Base-by-base conservation (phyloP, 257 asterid species). In the Nyctanthes arbortristis region DNA sequence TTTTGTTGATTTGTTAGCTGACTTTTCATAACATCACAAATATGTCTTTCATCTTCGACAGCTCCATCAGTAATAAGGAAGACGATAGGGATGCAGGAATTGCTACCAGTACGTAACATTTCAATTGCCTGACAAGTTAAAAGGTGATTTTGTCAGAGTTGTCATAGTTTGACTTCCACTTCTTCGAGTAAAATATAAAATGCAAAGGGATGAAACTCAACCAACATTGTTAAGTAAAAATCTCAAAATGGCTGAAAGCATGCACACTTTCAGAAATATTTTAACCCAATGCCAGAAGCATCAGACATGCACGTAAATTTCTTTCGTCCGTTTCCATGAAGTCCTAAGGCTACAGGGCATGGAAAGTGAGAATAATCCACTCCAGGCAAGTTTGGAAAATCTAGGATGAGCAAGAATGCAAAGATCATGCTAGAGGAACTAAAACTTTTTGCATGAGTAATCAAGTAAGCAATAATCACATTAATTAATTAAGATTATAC, bases 41-140 rank as follows among this genome's bases (percentile, higher is more conserved):
- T 91, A 66, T 78, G 78, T 80, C 84, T 87, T 86, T 91, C 99
- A 77, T 91, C 90, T 78, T 89, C 93, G 67, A 89, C 96, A 63
- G 96, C 82, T 61, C 99, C 99, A 76, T 93, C 99, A 32, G 99
- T 93, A 65, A 91, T 73, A 28, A 93, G 97, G 36, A 91, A 75
- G 73, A 91, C 79, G 66, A 84, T 54, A 63, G 99, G 97, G 68
- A 87, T 66, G n/a, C n/a, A n/a, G 31, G 88, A 77, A 65, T 79
- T 75, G 71, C 73, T 63, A 63, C 76, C 70, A 43, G 80, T 86
- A 52, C 96, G 84, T 60, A 93, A 71, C 92, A 93, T 82, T 74
- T 73, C 81, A 34, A 86, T 67, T 45, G 99, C 96, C 99, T 93
- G 95, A 78, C 65, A 74, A 71, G 54, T 32, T 34, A 56, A 70